These are phyloP conservation scores for Microthlaspi erraticum DNA, from an alignment of 345 rosid genomes.

Conservation along the genomic window DNA sequence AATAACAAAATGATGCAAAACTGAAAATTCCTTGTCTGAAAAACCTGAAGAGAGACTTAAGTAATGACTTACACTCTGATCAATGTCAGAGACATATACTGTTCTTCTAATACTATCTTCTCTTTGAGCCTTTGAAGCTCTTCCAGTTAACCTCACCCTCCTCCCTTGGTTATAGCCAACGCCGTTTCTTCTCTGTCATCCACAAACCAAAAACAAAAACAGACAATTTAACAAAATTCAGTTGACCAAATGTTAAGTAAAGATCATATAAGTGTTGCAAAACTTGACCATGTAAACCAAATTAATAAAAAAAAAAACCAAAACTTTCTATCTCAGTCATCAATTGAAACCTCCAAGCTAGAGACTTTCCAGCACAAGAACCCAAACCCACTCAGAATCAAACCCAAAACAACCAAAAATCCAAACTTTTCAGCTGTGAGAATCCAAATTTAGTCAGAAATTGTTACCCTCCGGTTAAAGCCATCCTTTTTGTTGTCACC, in stretches of 20 bases:
- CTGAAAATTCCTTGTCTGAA: background rate
- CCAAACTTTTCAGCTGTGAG: background rate
- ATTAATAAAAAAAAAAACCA: background rate
- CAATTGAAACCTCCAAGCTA: too few species aligned
- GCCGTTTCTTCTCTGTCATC: constrained; percentile 61
- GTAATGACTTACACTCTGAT: constrained; percentile 42
- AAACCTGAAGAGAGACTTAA: constrained; percentile 15
- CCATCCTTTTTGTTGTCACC: constrained; percentile 32
- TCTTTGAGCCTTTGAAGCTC: constrained; percentile 51
- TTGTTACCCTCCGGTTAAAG: constrained; percentile 36
- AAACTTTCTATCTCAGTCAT: too few species aligned
- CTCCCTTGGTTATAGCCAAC: constrained; percentile 56
- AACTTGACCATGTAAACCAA: background rate
- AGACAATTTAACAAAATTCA: background rate
- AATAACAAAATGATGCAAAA: background rate
- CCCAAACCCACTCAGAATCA: background rate
- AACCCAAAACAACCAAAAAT: constrained; percentile 15
- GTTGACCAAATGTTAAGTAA: background rate
- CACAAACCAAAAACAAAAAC: constrained; percentile 26
- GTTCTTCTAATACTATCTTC: constrained; percentile 63
- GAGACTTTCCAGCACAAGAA: too few species aligned
- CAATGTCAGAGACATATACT: constrained; percentile 47
- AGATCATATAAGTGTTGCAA: too few species aligned
- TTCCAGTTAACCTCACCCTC: constrained; percentile 60
- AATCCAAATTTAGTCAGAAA: background rate